Base-by-base conservation (phyloP, 2,329 filamentous ascomycete genomes). In the Paracorniculantispora psalliotae region DNA sequence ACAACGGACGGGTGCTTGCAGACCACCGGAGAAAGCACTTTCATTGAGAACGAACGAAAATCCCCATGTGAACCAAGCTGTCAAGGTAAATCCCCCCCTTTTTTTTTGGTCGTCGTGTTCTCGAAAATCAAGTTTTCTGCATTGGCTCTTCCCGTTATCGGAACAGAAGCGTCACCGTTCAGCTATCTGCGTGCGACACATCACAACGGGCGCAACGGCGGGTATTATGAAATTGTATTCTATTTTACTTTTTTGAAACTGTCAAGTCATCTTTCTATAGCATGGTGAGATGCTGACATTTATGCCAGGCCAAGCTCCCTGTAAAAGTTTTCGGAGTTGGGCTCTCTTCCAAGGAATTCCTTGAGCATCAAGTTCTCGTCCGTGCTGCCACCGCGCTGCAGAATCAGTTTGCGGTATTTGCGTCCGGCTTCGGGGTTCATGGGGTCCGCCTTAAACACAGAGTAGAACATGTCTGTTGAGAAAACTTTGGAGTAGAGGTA, bases 381-480 rank as follows among this genome's bases (percentile, higher is more conserved):
- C 71, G 88, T 86, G 65, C 84, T 87, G 1, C 90, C 90, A 39
- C 90, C 90, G 63, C 84, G 85, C 75, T 92, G 88, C 4, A 94
- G 77, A 23, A 94, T 89, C 0, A 85, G 89, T 72, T 91, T 87
- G 57, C 90, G 81, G 75, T 93, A 94, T 60, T 89, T 76, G 15
- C 90, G 80, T 1, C 90, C 90, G 69, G 91, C 84, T 64, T 81
- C 82, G 33, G 79, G 80, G 70, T 92, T 83, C 89, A 93, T 92
- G 0, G 90, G 90, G 70, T 92, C 80, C 65, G 83, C 79, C 76
- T 88, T 87, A 76, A 94, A 94, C 49, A 89, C 86, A 0, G 82
- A 82, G 74, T 90, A 86, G 79, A 93, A 96, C 89, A 96, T 93
- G 73, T 96, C 90, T 26, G 88, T 83, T 23, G 86, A 90, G 75